Evolutionary conservation across 1,284 basidiomycete species (phyloP).

Genomic region (Coniophora puteana): DNA sequence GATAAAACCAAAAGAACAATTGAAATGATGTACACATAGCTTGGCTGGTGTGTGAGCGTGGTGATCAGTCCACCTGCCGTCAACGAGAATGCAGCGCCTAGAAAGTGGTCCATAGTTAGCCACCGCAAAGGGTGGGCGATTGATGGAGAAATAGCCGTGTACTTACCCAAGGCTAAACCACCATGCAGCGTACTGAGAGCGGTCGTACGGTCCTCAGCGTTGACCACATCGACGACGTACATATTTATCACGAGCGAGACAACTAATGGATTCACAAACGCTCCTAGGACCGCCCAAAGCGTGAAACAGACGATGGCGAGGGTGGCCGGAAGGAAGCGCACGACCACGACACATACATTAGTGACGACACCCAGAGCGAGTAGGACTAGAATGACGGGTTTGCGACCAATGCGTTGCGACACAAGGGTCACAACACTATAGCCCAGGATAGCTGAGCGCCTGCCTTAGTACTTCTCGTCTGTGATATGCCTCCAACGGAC

Average conservation of each 20-base stretch:
- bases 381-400: slow-evolving; percentile 21
- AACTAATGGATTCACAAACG: slow-evolving; percentile 11
- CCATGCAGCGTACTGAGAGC: background rate
- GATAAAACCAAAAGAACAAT: slow-evolving; percentile 13
- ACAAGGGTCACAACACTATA: slow-evolving; percentile 21
- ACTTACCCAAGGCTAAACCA: slow-evolving; percentile 15
- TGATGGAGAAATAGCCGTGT: background rate
- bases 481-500: background rate
- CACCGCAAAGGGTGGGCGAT: background rate
- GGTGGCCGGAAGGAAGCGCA: slow-evolving; percentile 12
- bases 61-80: slow-evolving; percentile 27
- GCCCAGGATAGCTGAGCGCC: slow-evolving; percentile 11
- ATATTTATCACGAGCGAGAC: slow-evolving; percentile 22
- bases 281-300: slow-evolving; percentile 14
- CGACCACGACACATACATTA: slow-evolving; percentile 17
- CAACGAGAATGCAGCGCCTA: slow-evolving; percentile 23
- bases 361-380: slow-evolving; percentile 14
- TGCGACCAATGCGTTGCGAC: slow-evolving; percentile 27
- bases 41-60: slow-evolving; percentile 18
- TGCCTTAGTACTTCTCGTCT: too few relatives aligned
- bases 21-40: slow-evolving; percentile 23
- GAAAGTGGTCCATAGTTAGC: background rate
- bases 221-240: slow-evolving; percentile 26
- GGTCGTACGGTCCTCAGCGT: slow-evolving; percentile 21
- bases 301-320: slow-evolving; percentile 15